A percentile compares a stretch with the other conserved stretches of the same genome.
Conservation (phyloP, 768 basidiomycete genomes). For the Serendipita sp. region DNA sequence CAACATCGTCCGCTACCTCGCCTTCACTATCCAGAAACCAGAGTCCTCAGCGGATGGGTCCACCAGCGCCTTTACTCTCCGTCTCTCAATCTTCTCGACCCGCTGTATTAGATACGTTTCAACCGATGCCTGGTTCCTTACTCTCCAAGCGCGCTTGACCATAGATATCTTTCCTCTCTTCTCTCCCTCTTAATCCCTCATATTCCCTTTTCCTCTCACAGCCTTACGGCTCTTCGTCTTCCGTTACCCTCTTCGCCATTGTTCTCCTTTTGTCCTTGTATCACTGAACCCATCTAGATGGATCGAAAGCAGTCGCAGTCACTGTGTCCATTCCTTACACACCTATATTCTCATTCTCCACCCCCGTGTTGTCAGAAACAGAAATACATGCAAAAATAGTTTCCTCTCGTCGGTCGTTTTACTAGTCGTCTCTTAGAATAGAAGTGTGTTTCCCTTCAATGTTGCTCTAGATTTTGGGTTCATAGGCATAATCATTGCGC, state of each 20-base stretch:
- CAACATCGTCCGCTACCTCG: background rate
- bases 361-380: no score
- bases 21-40: background rate
- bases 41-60: background rate
- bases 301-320: no score
- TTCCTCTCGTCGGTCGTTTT: background rate
- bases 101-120: background rate
- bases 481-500: conserved; percentile 6
- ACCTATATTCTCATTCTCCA: no score
- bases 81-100: background rate
- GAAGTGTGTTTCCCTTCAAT: background rate
- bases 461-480: background rate
- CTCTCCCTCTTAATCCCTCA: no score
- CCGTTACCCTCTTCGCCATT: no score
- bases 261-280: no score
- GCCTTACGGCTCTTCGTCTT: no score
- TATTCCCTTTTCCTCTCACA: no score
- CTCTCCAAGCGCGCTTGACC: background rate
- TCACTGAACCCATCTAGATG: no score
- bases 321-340: no score
- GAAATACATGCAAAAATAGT: no score
- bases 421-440: background rate
- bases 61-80: conserved; percentile 7
- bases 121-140: background rate
- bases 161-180: background rate